A percentile compares a stretch with the other conserved stretches of the same genome.
phyloP scores from a whole-genome alignment of 192 early-diverging fungal genomes.

The Coemansia sp. region DNA sequence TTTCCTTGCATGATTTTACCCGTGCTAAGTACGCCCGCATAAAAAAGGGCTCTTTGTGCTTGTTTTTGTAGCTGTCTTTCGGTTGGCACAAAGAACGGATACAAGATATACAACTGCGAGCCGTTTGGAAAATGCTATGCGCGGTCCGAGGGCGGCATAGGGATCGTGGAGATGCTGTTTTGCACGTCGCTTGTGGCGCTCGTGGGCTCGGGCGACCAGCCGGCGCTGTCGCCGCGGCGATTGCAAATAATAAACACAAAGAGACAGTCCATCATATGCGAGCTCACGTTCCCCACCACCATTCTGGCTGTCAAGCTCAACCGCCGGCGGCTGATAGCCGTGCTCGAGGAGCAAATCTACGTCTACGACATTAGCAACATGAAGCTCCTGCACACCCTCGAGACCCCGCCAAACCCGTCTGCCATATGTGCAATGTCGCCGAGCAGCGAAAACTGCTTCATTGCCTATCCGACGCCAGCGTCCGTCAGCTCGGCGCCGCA shows the following conservation, averaged over 20 bases:
- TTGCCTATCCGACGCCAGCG: slow-evolving; percentile 89
- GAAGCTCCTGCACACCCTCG: slow-evolving; percentile 94
- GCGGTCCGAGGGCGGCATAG: slow-evolving; percentile 88
- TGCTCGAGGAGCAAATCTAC: slow-evolving; percentile 95
- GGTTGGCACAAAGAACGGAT: slow-evolving; percentile 79
- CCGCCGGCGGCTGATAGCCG: slow-evolving; percentile 87
- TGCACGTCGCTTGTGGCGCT: slow-evolving; percentile 95
- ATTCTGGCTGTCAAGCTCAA: slow-evolving; percentile 97
- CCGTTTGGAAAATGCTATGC: slow-evolving; percentile 95
- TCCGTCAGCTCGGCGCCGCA: slow-evolving; percentile 61
- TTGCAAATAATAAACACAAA: slow-evolving; percentile 98
- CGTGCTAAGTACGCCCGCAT: background rate
- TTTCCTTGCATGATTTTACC: no score
- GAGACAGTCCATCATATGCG: slow-evolving; percentile 96
- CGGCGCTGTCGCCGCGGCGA: slow-evolving; percentile 81
- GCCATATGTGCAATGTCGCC: slow-evolving; percentile 92
- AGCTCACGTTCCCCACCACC: slow-evolving; percentile 90
- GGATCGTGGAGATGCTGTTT: slow-evolving; percentile 97
- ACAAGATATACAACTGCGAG: slow-evolving; percentile 97
- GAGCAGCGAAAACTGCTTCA: slow-evolving; percentile 90
- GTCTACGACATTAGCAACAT: slow-evolving; percentile 99
- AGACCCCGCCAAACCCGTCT: slow-evolving; percentile 88
- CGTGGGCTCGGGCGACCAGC: slow-evolving; percentile 92
- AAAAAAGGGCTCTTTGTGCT: no score
- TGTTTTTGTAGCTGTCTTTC: slow-evolving; percentile 75